Evolutionary conservation across 2,329 filamentous ascomycete genomes (phyloP).

Genomic region (Colletotrichum liaoningense): DNA sequence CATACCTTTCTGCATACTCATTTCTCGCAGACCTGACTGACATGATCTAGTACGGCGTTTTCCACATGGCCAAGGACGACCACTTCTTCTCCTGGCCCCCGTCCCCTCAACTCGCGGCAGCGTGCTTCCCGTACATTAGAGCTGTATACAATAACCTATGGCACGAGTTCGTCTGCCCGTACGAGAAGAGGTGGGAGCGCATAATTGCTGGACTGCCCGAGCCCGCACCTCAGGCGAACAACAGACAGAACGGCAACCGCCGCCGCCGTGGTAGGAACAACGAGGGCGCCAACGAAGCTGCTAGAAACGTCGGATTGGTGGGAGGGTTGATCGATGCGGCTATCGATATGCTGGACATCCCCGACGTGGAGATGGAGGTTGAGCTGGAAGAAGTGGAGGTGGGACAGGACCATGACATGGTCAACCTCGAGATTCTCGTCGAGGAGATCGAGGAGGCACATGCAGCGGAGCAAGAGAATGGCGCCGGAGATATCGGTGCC

Average conservation of each 20-base stretch:
- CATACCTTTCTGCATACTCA: not conserved
- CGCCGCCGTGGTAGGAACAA: constrained; percentile 23
- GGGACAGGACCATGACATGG: constrained; percentile 50
- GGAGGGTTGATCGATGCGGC: constrained; percentile 39
- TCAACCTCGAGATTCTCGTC: constrained; percentile 37
- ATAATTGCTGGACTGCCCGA: constrained; percentile 53
- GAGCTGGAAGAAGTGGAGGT: constrained; percentile 39
- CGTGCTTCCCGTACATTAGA: constrained; percentile 58
- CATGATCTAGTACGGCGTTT: constrained; percentile 56
- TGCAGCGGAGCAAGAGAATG: constrained; percentile 31
- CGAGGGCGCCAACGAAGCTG: constrained; percentile 27
- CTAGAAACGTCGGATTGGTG: constrained; percentile 35
- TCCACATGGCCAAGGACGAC: constrained; percentile 57
- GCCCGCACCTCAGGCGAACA: constrained; percentile 17
- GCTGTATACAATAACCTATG: constrained; percentile 60
- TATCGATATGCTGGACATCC: constrained; percentile 37
- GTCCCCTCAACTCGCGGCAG: constrained; percentile 60
- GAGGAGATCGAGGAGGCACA: constrained; percentile 48
- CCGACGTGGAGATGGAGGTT: constrained; percentile 39
- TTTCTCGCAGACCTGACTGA: constrained; percentile 13
- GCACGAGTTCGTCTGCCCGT: constrained; percentile 55
- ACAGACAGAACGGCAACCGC: constrained; percentile 14
- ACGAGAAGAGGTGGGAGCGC: constrained; percentile 62
- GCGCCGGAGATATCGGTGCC: not conserved
- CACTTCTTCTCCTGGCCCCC: constrained; percentile 65